phyloP scores from a whole-genome alignment of 2,329 filamentous ascomycete species.

The Epicoccum sorghinum region DNA sequence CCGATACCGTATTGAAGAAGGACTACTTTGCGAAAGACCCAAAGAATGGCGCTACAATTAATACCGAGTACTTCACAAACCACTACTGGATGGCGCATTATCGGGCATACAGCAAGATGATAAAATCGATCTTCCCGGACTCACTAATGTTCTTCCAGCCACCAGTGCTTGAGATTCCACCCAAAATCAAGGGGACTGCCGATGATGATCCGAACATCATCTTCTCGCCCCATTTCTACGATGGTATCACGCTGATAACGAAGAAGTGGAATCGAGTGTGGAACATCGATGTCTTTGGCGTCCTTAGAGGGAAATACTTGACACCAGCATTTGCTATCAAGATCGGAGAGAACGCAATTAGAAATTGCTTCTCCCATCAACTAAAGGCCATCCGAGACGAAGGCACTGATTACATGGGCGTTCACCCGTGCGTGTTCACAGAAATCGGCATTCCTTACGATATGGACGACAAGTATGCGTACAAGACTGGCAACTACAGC shows the following conservation, averaged over 20 bases:
- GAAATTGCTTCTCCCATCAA: slow-evolving; percentile 91
- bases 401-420: slow-evolving; percentile 84
- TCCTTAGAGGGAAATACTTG: slow-evolving; percentile 86
- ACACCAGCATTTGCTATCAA: slow-evolving; percentile 91
- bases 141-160: slow-evolving; percentile 91
- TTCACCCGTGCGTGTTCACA: slow-evolving; percentile 86
- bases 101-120: slow-evolving; percentile 73
- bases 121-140: slow-evolving; percentile 77
- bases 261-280: slow-evolving; percentile 99
- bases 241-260: slow-evolving; percentile 93
- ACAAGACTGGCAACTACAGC: slow-evolving; percentile 92
- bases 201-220: slow-evolving; percentile 91
- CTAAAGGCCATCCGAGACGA: slow-evolving; percentile 82
- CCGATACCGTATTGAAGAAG: slow-evolving; percentile 77
- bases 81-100: slow-evolving; percentile 90
- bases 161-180: slow-evolving; percentile 89
- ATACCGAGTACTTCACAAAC: slow-evolving; percentile 88
- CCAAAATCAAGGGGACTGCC: slow-evolving; percentile 80
- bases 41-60: slow-evolving; percentile 71
- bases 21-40: slow-evolving; percentile 88
- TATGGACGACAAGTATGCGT: slow-evolving; percentile 96
- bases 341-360: slow-evolving; percentile 89
- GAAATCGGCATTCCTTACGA: slow-evolving; percentile 99
- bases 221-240: slow-evolving; percentile 95
- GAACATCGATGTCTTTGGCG: slow-evolving; percentile 95